phyloP scores from a whole-genome alignment of 345 rosid genomes.

The Hevea brasiliensis region DNA sequence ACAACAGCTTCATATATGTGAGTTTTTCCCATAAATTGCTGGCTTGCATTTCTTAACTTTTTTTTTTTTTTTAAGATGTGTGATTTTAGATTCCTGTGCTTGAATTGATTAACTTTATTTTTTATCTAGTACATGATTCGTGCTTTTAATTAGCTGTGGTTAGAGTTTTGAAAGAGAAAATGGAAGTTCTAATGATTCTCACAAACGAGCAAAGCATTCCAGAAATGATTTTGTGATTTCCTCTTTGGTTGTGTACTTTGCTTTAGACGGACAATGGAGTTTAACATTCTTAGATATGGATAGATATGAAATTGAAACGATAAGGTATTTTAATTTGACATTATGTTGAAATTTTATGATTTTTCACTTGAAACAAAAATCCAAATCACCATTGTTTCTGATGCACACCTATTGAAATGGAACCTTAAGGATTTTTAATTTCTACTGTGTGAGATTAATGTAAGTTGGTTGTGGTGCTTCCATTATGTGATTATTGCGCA shows the following conservation, averaged over 20 bases:
- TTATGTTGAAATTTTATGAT: too few species aligned
- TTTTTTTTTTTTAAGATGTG: background rate
- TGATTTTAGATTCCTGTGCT: background rate
- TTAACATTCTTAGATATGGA: background rate
- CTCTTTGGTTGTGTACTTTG: too few species aligned
- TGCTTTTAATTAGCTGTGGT: too few species aligned
- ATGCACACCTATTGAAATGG: background rate
- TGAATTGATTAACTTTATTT: background rate
- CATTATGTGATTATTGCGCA: conserved; percentile 20
- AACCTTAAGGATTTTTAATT: background rate
- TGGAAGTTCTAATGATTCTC: too few species aligned
- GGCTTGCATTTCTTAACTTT: background rate
- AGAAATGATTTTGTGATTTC: too few species aligned
- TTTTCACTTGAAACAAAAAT: background rate
- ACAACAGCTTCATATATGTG: conserved; percentile 88
- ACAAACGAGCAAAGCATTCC: too few species aligned
- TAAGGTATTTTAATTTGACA: background rate
- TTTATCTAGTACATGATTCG: background rate
- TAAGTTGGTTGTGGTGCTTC: background rate
- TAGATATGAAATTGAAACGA: background rate
- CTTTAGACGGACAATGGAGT: too few species aligned
- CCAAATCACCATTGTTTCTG: background rate
- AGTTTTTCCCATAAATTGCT: conserved; percentile 35
- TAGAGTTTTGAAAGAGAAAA: too few species aligned
- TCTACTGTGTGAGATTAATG: background rate